phyloP scores from a whole-genome alignment of 2,329 filamentous ascomycete genomes.

The Colletotrichum spaethianum region DNA sequence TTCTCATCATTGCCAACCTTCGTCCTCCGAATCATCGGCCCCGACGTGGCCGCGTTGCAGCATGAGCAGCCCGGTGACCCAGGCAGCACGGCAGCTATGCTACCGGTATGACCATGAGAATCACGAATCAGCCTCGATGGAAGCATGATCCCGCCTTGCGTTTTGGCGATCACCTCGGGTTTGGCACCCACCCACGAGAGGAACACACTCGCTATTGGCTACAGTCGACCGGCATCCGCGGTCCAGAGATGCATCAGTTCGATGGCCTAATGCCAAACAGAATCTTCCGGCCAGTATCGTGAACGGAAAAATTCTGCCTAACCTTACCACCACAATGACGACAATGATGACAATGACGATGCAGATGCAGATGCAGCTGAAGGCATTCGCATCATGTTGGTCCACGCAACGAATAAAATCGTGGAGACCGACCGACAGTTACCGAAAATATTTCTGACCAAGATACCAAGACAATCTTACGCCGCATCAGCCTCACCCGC shows the following conservation, averaged over 20 bases:
- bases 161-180: slow-evolving; percentile 7
- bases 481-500: too few relatives aligned
- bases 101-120: slow-evolving; percentile 1
- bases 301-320: not conserved
- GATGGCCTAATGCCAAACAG: not conserved
- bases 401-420: slow-evolving; percentile 4
- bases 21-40: slow-evolving; percentile 6
- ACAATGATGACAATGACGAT: slow-evolving; percentile 11
- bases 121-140: slow-evolving; percentile 25
- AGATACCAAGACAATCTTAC: not conserved
- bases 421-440: not conserved
- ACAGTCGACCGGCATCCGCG: not conserved
- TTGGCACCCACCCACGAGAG: not conserved
- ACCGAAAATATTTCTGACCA: not conserved
- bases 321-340: slow-evolving; percentile 2
- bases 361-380: not conserved
- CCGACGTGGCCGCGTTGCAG: slow-evolving; percentile 17
- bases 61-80: slow-evolving; percentile 2
- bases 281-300: not conserved
- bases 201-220: not conserved
- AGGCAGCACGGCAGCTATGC: slow-evolving; percentile 10
- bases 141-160: slow-evolving; percentile 6
- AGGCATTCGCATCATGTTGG: slow-evolving; percentile 13
- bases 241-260: not conserved
- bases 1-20: not conserved